Conservation (phyloP, 2,329 filamentous ascomycete species). For the Claviceps paspali region DNA sequence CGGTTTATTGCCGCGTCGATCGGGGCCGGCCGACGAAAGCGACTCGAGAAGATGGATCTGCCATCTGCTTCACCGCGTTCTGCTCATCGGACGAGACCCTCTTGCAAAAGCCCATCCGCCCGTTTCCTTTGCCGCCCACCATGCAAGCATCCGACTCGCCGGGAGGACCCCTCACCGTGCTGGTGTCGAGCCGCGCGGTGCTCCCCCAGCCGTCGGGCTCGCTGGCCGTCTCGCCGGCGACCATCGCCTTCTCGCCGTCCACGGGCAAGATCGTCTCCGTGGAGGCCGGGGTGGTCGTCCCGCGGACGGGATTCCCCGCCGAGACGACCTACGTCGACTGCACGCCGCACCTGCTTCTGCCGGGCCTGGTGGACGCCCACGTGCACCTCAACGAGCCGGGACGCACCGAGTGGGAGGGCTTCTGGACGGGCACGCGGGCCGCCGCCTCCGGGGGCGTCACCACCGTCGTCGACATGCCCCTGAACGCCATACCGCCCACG, state of each 20-base stretch:
- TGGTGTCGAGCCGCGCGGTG: constrained; percentile 73
- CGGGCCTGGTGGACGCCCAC: constrained; percentile 89
- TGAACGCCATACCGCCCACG: constrained; percentile 93
- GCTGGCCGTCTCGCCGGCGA: constrained; percentile 59
- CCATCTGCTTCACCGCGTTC: too few relatives aligned
- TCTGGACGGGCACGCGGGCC: constrained; percentile 84
- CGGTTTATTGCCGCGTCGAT: too few relatives aligned
- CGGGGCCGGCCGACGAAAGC: too few relatives aligned
- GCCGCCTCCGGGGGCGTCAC: constrained; percentile 93
- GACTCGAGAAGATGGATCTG: too few relatives aligned
- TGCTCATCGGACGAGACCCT: too few relatives aligned
- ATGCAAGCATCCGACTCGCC: constrained; percentile 23
- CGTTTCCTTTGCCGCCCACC: too few relatives aligned
- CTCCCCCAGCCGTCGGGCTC: constrained; percentile 52
- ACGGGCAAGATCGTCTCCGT: constrained; percentile 79
- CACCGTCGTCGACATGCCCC: constrained; percentile 92
- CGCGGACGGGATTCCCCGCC: constrained; percentile 55
- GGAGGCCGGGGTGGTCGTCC: constrained; percentile 58
- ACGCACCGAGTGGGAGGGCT: constrained; percentile 95
- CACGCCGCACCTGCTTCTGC: constrained; percentile 70
- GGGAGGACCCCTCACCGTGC: constrained; percentile 53
- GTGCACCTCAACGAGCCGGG: constrained; percentile 97
- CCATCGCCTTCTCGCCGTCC: constrained; percentile 58
- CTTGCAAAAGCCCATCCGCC: too few relatives aligned
- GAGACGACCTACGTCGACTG: constrained; percentile 67